phyloP scores from a whole-genome alignment of 2,329 filamentous ascomycete species.

The Nemania abortiva region DNA sequence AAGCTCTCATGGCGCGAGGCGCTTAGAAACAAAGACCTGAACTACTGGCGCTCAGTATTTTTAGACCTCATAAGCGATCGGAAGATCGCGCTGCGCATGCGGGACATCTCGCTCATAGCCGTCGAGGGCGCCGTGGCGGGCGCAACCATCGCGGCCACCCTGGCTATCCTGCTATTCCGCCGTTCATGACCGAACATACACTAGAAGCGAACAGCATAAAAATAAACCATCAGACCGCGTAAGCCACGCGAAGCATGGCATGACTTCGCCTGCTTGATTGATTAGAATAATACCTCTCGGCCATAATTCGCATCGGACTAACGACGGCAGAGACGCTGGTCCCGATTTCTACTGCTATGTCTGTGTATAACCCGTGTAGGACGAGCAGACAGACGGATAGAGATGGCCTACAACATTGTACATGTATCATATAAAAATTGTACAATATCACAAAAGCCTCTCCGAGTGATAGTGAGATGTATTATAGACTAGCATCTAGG shows the following conservation, averaged over 20 bases:
- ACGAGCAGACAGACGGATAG: slow-evolving; percentile 7
- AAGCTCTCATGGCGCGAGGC: slow-evolving; percentile 58
- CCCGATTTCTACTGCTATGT: slow-evolving; percentile 2
- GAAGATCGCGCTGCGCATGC: slow-evolving; percentile 72
- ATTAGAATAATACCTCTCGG: slow-evolving; percentile 39
- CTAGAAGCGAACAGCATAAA: slow-evolving; percentile 8
- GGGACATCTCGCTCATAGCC: slow-evolving; percentile 76
- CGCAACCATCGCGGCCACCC: slow-evolving; percentile 68
- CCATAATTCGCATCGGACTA: neutral
- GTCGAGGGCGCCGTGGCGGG: slow-evolving; percentile 76
- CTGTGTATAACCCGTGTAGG: neutral
- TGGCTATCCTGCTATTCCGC: slow-evolving; percentile 57
- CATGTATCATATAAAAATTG: slow-evolving; percentile 21
- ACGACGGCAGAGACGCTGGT: neutral
- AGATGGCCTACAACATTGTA: slow-evolving; percentile 8
- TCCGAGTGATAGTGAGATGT: neutral
- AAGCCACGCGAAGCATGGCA: neutral
- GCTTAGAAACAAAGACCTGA: slow-evolving; percentile 56
- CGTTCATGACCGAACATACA: slow-evolving; percentile 27
- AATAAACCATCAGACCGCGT: neutral
- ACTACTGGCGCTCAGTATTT: slow-evolving; percentile 62
- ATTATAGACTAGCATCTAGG: neutral
- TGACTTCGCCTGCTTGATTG: neutral
- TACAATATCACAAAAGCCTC: slow-evolving; percentile 5
- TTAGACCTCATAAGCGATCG: slow-evolving; percentile 75